Evolutionary conservation across 441 rosid genomes (phyloP), one percentile per base, ranked within the genome.

Genomic region (Pelargonium citronellum): DNA sequence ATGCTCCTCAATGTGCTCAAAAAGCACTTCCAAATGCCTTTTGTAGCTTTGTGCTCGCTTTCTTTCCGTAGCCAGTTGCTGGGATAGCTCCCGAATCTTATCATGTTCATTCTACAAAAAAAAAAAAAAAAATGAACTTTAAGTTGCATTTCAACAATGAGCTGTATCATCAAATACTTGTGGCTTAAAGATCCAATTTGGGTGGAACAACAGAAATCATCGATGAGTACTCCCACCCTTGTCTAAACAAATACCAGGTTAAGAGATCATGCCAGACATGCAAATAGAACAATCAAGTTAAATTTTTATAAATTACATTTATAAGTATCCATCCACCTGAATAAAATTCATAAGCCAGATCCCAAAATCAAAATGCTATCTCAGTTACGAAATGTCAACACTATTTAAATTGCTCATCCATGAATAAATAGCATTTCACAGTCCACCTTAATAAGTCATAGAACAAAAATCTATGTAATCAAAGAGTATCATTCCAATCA

Each of bases 1-100:
- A 77, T 95, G 92, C 76, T 88, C 87, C 66, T 92, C 98, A 19
- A 95, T 92, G 73, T 92, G 93, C 79, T 92, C 95, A 53, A 91
- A 88, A 20, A 92, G 78, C 82, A 95, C 71, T 72, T 95, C 99
- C 27, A 95, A 85, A 70, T 92, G 98, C 78, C 91, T 89, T 75
- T 91, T 95, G 71, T 92, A 95, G 3, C 90, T 86, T 27, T 95
- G 91, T 0, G 96, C 84, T 77, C 91, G 89, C 86, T 87, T 95
- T 67, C 88, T 95, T 87, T 95, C 99, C 0, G 80, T 73, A 6
- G 92, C 89, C 77, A 91, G 83, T 86, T 95, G 99, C 78, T 92
- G 95, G 9, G 97, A 82, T 71, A 92, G 83, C 66, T 95, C 99
- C 79, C 91, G 85, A 65, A 95, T 89, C 67, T 87, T 95, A 53